A percentile compares a stretch with the other conserved stretches of the same genome.
These are phyloP conservation scores for Fusarium sp. DNA, from an alignment of 2,329 filamentous ascomycete species.

Conservation along the genomic window DNA sequence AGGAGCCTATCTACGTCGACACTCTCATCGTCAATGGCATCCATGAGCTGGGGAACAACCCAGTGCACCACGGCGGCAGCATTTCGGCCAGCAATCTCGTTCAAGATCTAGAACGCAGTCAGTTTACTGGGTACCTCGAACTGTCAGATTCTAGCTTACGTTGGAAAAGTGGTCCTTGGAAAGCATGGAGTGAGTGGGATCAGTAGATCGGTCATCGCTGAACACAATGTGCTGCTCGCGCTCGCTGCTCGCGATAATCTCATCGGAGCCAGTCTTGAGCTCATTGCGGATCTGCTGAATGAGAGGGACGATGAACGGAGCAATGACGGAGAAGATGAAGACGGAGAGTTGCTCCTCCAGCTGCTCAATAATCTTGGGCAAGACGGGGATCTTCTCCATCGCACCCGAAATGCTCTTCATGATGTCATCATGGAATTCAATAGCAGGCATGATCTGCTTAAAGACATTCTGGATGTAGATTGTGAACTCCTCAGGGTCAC, in stretches of 20 bases:
- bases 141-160: slow-evolving; percentile 51
- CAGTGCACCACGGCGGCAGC: slow-evolving; percentile 82
- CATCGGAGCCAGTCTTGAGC: slow-evolving; percentile 83
- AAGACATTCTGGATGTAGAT: slow-evolving; percentile 77
- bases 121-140: background rate
- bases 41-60: slow-evolving; percentile 89
- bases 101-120: slow-evolving; percentile 66
- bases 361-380: slow-evolving; percentile 86
- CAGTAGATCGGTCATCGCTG: slow-evolving; percentile 75
- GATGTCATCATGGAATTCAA: slow-evolving; percentile 90
- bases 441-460: slow-evolving; percentile 84
- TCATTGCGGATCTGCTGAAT: slow-evolving; percentile 88
- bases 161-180: slow-evolving; percentile 97
- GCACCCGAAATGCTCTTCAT: slow-evolving; percentile 81
- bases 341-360: slow-evolving; percentile 86
- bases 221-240: slow-evolving; percentile 90
- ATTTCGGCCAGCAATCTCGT: slow-evolving; percentile 85
- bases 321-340: slow-evolving; percentile 91
- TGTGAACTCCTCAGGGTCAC: slow-evolving; percentile 85
- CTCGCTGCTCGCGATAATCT: slow-evolving; percentile 86
- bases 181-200: slow-evolving; percentile 95
- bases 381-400: slow-evolving; percentile 84
- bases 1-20: slow-evolving; percentile 75
- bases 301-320: slow-evolving; percentile 86
- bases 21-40: slow-evolving; percentile 82